Evolutionary conservation across 225 moss, liverwort and hornwort species (phyloP), one percentile per base, ranked within the genome.

Genomic region (Sphagnum tenellum): DNA sequence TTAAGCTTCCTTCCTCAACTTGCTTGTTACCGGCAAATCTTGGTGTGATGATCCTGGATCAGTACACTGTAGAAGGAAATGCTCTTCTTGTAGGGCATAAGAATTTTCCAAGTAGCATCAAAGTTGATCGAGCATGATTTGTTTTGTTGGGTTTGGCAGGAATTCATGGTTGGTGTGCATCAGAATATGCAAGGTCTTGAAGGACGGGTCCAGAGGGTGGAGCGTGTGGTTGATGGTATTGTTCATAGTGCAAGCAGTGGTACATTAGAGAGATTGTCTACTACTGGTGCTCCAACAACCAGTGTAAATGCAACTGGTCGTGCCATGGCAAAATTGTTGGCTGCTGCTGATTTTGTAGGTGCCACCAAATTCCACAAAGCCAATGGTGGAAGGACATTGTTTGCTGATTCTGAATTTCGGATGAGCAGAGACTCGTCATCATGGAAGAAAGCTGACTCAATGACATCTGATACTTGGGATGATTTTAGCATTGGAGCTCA

Each of bases 141-240:
- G 29, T 29, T 29, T 29, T 29, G 29, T 29, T 29, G 29, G 29
- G 29, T 49, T 8, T 44, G 67, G 49, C 78, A 94, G 94, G 89
- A 91, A 64, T 86, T 89, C 47, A 82, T 94, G 80, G 73, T 83
- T 3, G 79, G 77, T 68, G 76, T 91, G 48, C 87, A 86, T 46
- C 88, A 89, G 50, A 83, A 78, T 65, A 86, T 96, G 76, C 85
- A 77, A 57, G 77, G 82, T 46, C 77, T 96, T 63, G 90, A 89
- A 68, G 74, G 76, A 44, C 79, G 83, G 67, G 83, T 96, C 8
- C 82, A 77, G 49, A 85, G 82, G n/a, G 64, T 96, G 58, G 90
- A 90, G 65, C 78, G 79, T 48, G 69, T 73, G 11, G 57, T 85
- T 29, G 79, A 68, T 59, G 73, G 80, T 9, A 29, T 67, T 10